Percentiles rank a stretch among this genome's conserved stretches.
Evolutionary conservation across 148 eudicot genomes (phyloP).

Genomic region (Salicornia ramosissima): DNA sequence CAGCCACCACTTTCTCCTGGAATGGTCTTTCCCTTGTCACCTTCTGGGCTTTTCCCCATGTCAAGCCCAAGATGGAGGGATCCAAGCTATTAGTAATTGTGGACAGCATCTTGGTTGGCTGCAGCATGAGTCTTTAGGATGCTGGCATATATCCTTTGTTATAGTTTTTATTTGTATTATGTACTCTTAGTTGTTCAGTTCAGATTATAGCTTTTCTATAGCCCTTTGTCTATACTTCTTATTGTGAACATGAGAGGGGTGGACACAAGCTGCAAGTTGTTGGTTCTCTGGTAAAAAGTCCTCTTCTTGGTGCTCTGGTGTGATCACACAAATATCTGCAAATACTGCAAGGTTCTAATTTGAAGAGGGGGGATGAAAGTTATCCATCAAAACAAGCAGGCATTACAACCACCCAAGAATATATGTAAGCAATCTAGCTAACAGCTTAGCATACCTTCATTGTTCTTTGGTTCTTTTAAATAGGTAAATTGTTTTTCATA

Average conservation of each 20-base stretch:
- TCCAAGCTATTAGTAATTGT: slow-evolving; percentile 27
- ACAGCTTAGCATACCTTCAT: slow-evolving; percentile 20
- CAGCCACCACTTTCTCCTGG: slow-evolving; percentile 78
- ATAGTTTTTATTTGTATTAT: slow-evolving; percentile 22
- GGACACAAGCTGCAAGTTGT: slow-evolving; percentile 16
- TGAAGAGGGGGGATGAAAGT: neutral
- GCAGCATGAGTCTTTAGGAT: slow-evolving; percentile 16
- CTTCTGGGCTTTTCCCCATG: slow-evolving; percentile 66
- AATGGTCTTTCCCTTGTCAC: slow-evolving; percentile 57
- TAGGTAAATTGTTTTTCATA: slow-evolving; percentile 16
- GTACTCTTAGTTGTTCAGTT: slow-evolving; percentile 22
- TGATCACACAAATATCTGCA: slow-evolving; percentile 9
- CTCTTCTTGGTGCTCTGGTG: slow-evolving; percentile 16
- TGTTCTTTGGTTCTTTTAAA: slow-evolving; percentile 18
- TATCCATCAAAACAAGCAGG: neutral
- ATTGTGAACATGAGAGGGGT: slow-evolving; percentile 19
- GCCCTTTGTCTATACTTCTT: slow-evolving; percentile 29
- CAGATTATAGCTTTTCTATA: slow-evolving; percentile 16
- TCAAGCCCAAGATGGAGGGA: slow-evolving; percentile 90
- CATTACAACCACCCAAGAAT: slow-evolving; percentile 16
- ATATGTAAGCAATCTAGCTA: slow-evolving; percentile 32
- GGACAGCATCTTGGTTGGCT: slow-evolving; percentile 15
- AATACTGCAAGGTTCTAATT: neutral
- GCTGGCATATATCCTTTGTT: slow-evolving; percentile 19
- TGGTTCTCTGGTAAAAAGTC: slow-evolving; percentile 6